A percentile compares a stretch with the other conserved stretches of the same genome.
Conservation (phyloP, 345 rosid species). For the Gossypium raimondii region DNA sequence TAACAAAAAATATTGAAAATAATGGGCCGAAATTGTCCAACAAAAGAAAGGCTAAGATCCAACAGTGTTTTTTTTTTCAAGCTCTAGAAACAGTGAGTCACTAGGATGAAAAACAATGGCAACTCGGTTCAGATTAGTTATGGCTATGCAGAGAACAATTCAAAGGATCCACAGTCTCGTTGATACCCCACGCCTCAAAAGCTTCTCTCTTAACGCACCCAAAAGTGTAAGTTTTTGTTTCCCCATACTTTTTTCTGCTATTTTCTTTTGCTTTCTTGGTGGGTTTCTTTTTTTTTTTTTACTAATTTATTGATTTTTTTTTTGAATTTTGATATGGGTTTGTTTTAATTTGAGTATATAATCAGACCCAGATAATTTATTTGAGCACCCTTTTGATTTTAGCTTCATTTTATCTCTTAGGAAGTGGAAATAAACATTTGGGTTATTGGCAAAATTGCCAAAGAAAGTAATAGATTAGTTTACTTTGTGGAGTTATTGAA, state of each 20-base stretch:
- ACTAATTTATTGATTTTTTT: neutral
- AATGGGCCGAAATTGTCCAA: neutral
- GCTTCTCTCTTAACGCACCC: constrained; percentile 53
- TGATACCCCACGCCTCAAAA: constrained; percentile 43
- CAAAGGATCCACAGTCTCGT: constrained; percentile 37
- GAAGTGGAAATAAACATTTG: constrained; percentile 3
- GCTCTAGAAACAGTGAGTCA: neutral
- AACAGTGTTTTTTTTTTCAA: neutral
- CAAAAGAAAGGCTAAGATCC: neutral
- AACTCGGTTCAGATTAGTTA: neutral
- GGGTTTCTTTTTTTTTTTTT: neutral
- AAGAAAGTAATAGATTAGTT: neutral
- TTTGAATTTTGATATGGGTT: neutral
- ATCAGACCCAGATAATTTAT: constrained; percentile 6
- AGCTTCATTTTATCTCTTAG: neutral
- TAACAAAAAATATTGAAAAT: neutral
- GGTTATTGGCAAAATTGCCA: neutral
- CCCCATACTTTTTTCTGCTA: neutral
- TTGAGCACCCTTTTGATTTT: constrained; percentile 1
- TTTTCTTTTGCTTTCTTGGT: neutral
- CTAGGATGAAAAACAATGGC: neutral
- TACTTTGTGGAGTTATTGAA: neutral
- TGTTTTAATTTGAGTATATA: neutral
- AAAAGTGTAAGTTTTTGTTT: constrained; percentile 42
- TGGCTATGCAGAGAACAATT: constrained; percentile 12